Conservation (phyloP, 306 rosid genomes). For the Begonia loranthoides region DNA sequence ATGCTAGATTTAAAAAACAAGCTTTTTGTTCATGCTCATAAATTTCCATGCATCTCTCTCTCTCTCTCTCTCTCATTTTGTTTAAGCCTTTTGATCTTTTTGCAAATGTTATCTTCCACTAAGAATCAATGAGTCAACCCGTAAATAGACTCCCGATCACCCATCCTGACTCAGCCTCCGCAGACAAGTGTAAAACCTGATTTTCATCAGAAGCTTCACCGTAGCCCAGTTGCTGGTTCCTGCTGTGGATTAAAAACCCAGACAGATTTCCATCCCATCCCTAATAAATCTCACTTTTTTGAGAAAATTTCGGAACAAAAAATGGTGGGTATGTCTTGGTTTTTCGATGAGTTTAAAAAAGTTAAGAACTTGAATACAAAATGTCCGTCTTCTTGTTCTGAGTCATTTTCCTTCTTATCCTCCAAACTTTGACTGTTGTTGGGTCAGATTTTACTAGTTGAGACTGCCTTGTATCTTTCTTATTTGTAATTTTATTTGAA, state of each 20-base stretch:
- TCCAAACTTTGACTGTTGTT: slow-evolving; percentile 22
- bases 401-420: slow-evolving; percentile 74
- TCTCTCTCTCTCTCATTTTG: too few species aligned
- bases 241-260: not conserved
- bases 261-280: not conserved
- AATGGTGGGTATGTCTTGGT: slow-evolving; percentile 56
- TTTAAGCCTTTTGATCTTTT: too few species aligned
- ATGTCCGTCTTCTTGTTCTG: slow-evolving; percentile 62
- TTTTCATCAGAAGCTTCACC: not conserved
- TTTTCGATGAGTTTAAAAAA: slow-evolving; percentile 46
- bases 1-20: too few species aligned
- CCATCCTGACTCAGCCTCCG: slow-evolving; percentile 2
- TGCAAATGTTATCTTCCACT: too few species aligned
- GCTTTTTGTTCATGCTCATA: too few species aligned
- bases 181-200: slow-evolving; percentile 17
- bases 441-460: slow-evolving; percentile 16
- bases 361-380: slow-evolving; percentile 66
- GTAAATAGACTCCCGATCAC: too few species aligned
- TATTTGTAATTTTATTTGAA: too few species aligned
- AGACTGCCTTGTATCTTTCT: too few species aligned
- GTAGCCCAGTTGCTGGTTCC: not conserved
- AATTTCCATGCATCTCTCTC: too few species aligned
- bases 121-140: too few species aligned
- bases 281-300: slow-evolving; percentile 1
- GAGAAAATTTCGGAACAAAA: slow-evolving; percentile 32